phyloP scores from a whole-genome alignment of 2,329 filamentous ascomycete genomes.

The Monilinia fructigena region DNA sequence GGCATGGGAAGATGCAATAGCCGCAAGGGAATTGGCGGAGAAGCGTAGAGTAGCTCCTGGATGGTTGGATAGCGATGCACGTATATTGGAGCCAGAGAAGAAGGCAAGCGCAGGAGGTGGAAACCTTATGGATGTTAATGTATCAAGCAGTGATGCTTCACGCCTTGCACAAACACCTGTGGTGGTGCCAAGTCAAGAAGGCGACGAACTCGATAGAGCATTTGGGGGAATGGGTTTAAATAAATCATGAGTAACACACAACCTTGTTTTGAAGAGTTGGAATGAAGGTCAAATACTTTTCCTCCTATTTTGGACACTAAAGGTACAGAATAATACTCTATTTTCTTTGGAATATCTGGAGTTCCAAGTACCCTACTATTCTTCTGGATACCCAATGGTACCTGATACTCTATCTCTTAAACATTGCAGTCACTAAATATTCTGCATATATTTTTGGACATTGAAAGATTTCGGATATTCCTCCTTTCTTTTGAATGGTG shows the following conservation, averaged over 20 bases:
- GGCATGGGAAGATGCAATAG: slow-evolving; percentile 67
- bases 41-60: slow-evolving; percentile 77
- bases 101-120: slow-evolving; percentile 30
- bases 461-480: too few species aligned
- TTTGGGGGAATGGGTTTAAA: slow-evolving; percentile 50
- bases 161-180: slow-evolving; percentile 39
- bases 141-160: slow-evolving; percentile 38
- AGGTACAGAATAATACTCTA: too few species aligned
- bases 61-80: slow-evolving; percentile 73
- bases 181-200: slow-evolving; percentile 47
- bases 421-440: too few species aligned
- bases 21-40: slow-evolving; percentile 68
- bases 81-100: slow-evolving; percentile 67
- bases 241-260: slow-evolving; percentile 25
- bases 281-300: too few species aligned
- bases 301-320: too few species aligned
- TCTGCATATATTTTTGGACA: too few species aligned
- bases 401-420: too few species aligned
- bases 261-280: background rate
- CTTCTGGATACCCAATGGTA: too few species aligned
- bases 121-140: slow-evolving; percentile 40
- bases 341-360: too few species aligned
- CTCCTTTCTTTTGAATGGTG: background rate
- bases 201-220: slow-evolving; percentile 53
- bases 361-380: too few species aligned